These are phyloP conservation scores for Pelomyxa schiedti DNA, from an alignment of 78 protist species.

Conservation along the genomic window DNA sequence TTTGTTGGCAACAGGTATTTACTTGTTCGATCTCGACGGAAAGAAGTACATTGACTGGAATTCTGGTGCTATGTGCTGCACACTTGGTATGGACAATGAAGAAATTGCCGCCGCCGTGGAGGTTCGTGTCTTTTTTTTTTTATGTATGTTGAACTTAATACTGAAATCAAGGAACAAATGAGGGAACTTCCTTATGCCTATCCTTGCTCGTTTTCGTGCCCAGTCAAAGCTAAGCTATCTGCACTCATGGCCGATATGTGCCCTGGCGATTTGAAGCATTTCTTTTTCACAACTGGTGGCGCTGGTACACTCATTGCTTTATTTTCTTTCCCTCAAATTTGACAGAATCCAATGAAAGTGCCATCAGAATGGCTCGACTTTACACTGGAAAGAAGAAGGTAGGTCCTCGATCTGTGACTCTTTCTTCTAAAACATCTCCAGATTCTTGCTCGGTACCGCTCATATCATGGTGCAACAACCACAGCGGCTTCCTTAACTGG, in stretches of 20 bases:
- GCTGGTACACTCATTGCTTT: no score
- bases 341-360: slow-evolving; percentile 50
- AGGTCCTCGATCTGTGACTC: no score
- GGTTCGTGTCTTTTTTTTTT: no score
- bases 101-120: slow-evolving; percentile 26
- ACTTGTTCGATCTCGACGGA: slow-evolving; percentile 35
- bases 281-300: slow-evolving; percentile 43
- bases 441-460: slow-evolving; percentile 49
- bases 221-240: slow-evolving; percentile 29
- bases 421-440: no score
- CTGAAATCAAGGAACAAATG: slow-evolving; percentile 29
- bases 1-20: no score
- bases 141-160: no score
- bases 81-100: slow-evolving; percentile 43
- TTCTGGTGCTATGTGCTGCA: slow-evolving; percentile 55
- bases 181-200: slow-evolving; percentile 31
- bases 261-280: slow-evolving; percentile 42
- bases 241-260: slow-evolving; percentile 34
- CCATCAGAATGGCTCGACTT: slow-evolving; percentile 44
- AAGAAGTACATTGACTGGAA: slow-evolving; percentile 50
- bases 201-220: slow-evolving; percentile 26
- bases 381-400: no score
- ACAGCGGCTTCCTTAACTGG: slow-evolving; percentile 47
- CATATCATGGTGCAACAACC: slow-evolving; percentile 54
- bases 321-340: no score